Evolutionary conservation across 805 yeast species (phyloP).

Genomic region (Kuraishia borneana): DNA sequence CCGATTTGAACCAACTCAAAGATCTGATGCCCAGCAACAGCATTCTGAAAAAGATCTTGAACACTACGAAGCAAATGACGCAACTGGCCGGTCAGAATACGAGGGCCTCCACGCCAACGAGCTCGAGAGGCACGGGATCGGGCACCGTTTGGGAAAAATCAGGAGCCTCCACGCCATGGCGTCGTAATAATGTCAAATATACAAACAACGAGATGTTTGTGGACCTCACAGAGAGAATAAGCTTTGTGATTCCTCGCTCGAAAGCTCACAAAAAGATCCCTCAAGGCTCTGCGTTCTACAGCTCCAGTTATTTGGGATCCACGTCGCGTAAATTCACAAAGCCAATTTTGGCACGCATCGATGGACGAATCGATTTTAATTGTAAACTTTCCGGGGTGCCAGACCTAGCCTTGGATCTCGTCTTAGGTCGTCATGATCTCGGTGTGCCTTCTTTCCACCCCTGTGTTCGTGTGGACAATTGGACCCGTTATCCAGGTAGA

Average conservation of each 20-base stretch:
- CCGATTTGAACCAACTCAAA: slow-evolving; percentile 60
- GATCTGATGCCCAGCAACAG: slow-evolving; percentile 61
- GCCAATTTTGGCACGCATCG: slow-evolving; percentile 41
- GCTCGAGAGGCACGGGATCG: neutral
- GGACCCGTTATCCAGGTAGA: slow-evolving; percentile 34
- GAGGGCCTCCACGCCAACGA: neutral
- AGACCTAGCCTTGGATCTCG: slow-evolving; percentile 45
- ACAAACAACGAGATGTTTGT: slow-evolving; percentile 79
- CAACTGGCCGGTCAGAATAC: slow-evolving; percentile 11
- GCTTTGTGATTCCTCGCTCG: slow-evolving; percentile 35
- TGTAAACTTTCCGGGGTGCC: slow-evolving; percentile 76
- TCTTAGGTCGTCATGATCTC: slow-evolving; percentile 32
- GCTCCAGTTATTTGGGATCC: slow-evolving; percentile 8
- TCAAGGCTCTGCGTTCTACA: slow-evolving; percentile 11
- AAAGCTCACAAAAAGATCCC: slow-evolving; percentile 6
- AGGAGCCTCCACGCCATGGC: slow-evolving; percentile 54
- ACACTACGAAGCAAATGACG: slow-evolving; percentile 23
- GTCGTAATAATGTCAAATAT: slow-evolving; percentile 57
- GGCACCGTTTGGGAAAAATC: slow-evolving; percentile 1
- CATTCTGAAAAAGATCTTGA: slow-evolving; percentile 39
- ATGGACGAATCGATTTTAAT: slow-evolving; percentile 53
- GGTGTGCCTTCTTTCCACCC: slow-evolving; percentile 59
- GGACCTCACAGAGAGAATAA: slow-evolving; percentile 62
- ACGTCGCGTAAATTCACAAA: slow-evolving; percentile 8
- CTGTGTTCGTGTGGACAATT: slow-evolving; percentile 45